A percentile compares a stretch with the other conserved stretches of the same genome.
Evolutionary conservation across 2,329 filamentous ascomycete genomes (phyloP).

Genomic region (Ophiostoma piceae): DNA sequence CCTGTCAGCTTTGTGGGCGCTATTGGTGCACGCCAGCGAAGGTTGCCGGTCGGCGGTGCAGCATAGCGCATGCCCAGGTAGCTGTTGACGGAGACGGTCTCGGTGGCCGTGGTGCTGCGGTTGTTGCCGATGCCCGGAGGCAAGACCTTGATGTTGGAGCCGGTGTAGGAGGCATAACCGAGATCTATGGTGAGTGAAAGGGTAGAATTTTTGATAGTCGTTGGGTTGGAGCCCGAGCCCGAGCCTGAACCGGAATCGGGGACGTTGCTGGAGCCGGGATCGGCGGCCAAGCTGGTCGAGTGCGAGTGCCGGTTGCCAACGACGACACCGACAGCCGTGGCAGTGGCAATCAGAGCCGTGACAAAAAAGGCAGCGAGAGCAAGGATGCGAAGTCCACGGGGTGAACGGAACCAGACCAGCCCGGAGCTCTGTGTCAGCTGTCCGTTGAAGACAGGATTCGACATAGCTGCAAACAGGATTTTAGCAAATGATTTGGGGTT

Average conservation of each 20-base stretch:
- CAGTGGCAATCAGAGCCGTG: background rate
- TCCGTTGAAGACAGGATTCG: background rate
- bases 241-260: background rate
- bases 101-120: background rate
- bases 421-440: background rate
- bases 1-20: background rate
- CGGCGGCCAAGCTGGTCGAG: background rate
- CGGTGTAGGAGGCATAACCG: slow-evolving; percentile 2
- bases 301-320: background rate
- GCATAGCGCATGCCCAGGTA: slow-evolving; percentile 44
- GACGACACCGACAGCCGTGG: background rate
- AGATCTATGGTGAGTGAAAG: background rate
- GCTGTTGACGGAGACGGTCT: slow-evolving; percentile 31
- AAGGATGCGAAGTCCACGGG: background rate
- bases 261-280: no score
- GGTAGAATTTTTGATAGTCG: background rate
- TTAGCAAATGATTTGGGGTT: background rate
- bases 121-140: background rate
- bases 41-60: slow-evolving; percentile 38
- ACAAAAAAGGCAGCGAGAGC: background rate
- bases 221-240: background rate
- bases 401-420: background rate
- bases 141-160: background rate
- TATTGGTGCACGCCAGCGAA: slow-evolving; percentile 39
- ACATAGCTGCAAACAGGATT: background rate